Conservation (phyloP, 2,329 filamentous ascomycete species). For the Akanthomyces dipterigenus region DNA sequence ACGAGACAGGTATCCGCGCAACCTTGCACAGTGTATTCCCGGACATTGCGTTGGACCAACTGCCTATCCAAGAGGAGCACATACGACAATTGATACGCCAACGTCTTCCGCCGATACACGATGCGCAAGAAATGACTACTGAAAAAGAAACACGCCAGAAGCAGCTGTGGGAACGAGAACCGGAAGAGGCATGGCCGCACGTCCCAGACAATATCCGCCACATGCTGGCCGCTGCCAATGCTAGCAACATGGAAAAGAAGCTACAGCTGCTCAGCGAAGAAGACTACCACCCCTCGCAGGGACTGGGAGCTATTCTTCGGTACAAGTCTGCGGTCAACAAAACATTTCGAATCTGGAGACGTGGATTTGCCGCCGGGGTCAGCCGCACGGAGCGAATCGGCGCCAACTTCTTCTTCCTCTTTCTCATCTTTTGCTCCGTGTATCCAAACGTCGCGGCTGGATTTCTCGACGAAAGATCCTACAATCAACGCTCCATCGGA, state of each 20-base stretch:
- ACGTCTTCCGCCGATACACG: neutral
- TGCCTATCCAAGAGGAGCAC: constrained; percentile 9
- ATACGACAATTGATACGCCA: constrained; percentile 11
- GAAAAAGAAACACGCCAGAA: neutral
- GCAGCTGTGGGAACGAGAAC: neutral
- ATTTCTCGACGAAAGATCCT: constrained; percentile 16
- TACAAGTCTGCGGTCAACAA: constrained; percentile 11
- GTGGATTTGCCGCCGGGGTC: constrained; percentile 12
- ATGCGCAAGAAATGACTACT: neutral
- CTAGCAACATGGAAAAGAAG: constrained; percentile 14
- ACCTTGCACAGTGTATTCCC: constrained; percentile 8
- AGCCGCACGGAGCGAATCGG: constrained; percentile 12
- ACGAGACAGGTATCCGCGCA: neutral
- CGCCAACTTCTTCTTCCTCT: constrained; percentile 16
- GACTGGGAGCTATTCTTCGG: constrained; percentile 5
- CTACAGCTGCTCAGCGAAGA: constrained; percentile 10
- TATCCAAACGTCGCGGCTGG: constrained; percentile 17
- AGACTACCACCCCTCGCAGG: constrained; percentile 10
- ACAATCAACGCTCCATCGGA: constrained; percentile 17
- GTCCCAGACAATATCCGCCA: constrained; percentile 7
- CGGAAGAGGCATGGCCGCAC: constrained; percentile 12
- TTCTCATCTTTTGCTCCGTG: constrained; percentile 15
- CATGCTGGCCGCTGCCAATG: constrained; percentile 14
- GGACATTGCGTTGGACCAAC: constrained; percentile 4
- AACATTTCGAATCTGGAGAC: constrained; percentile 15